Conservation (phyloP, 768 basidiomycete species). For the Tricholoma hemisulphureum region DNA sequence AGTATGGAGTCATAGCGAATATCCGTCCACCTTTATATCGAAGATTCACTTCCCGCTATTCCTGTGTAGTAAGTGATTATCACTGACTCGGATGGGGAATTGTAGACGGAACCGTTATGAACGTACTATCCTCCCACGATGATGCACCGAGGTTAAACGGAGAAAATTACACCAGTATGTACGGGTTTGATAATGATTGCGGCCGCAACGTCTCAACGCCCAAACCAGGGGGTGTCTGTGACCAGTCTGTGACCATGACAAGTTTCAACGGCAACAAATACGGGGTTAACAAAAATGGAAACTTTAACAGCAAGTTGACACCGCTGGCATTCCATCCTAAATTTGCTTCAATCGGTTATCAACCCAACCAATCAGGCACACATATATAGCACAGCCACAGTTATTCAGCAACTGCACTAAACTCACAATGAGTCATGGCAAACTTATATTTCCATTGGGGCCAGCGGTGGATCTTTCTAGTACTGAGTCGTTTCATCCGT, state of each 20-base stretch:
- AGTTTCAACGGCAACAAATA: constrained; percentile 34
- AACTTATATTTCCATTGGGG: too few species aligned
- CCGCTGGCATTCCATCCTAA: neutral
- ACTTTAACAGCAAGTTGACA: constrained; percentile 3
- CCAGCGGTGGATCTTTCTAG: too few species aligned
- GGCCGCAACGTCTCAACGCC: constrained; percentile 33
- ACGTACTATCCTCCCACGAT: constrained; percentile 22
- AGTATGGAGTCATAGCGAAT: constrained; percentile 33
- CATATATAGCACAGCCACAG: too few species aligned
- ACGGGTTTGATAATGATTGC: constrained; percentile 40
- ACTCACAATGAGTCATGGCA: too few species aligned
- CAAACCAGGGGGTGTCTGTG: constrained; percentile 29
- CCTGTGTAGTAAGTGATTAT: constrained; percentile 33
- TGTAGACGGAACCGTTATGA: constrained; percentile 26
- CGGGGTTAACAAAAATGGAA: constrained; percentile 27
- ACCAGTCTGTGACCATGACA: constrained; percentile 33
- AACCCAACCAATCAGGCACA: too few species aligned
- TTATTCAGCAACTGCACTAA: too few species aligned
- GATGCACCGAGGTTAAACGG: constrained; percentile 29
- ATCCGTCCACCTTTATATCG: constrained; percentile 26
- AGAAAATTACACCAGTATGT: constrained; percentile 15
- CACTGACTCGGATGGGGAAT: constrained; percentile 42
- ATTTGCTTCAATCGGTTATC: neutral
- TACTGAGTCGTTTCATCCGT: too few species aligned
- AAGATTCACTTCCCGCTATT: constrained; percentile 26